phyloP scores from a whole-genome alignment of 2,329 filamentous ascomycete genomes.

The Scedosporium dehoogii region DNA sequence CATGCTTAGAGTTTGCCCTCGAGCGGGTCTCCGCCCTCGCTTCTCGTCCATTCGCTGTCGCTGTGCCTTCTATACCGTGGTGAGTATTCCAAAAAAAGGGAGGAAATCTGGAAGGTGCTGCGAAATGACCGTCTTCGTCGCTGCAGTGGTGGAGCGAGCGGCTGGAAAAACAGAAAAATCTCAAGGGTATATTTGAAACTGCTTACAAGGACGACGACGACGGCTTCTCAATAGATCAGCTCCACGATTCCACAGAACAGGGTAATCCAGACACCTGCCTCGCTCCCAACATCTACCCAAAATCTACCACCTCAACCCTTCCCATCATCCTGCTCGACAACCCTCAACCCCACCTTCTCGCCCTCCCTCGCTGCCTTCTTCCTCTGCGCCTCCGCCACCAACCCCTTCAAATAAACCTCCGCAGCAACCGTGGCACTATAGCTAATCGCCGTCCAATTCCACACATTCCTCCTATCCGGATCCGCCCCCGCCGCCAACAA shows the following conservation, averaged over 20 bases:
- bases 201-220: background rate
- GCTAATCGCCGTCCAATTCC: constrained; percentile 73
- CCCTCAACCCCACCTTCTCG: constrained; percentile 32
- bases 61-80: background rate
- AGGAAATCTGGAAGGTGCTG: background rate
- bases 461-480: constrained; percentile 59
- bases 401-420: constrained; percentile 71
- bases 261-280: too few species aligned
- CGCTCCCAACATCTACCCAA: background rate
- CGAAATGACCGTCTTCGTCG: background rate
- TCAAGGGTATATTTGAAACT: background rate
- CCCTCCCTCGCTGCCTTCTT: constrained; percentile 24
- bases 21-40: too few species aligned
- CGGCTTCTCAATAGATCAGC: background rate
- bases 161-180: background rate
- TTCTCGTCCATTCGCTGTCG: too few species aligned
- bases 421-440: constrained; percentile 76
- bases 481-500: constrained; percentile 72
- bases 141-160: background rate
- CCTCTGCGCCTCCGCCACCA: constrained; percentile 63
- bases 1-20: too few species aligned
- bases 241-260: too few species aligned
- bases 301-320: background rate
- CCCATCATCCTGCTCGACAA: constrained; percentile 21
- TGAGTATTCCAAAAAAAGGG: background rate